Evolutionary conservation across 2,329 filamentous ascomycete species (phyloP).

Genomic region (Ophiosphaerella herpotricha): DNA sequence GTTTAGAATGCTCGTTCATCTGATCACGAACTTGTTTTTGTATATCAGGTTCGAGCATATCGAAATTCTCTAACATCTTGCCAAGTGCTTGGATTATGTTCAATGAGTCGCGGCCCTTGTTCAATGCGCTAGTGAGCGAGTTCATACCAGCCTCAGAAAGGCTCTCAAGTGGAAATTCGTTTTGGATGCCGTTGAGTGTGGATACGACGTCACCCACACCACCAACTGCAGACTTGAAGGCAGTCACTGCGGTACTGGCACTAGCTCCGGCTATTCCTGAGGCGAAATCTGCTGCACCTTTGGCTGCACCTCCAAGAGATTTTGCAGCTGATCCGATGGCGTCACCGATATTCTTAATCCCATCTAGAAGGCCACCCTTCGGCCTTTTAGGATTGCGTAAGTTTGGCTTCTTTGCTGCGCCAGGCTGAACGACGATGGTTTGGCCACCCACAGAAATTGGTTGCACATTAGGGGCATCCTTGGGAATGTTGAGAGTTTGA

Average conservation of each 20-base stretch:
- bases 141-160: slow-evolving; percentile 6
- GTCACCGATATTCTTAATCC: slow-evolving; percentile 3
- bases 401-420: slow-evolving; percentile 6
- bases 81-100: slow-evolving; percentile 17
- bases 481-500: slow-evolving; percentile 6
- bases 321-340: slow-evolving; percentile 5
- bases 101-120: slow-evolving; percentile 10
- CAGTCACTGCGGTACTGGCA: slow-evolving; percentile 1
- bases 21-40: slow-evolving; percentile 9
- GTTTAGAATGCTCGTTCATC: slow-evolving; percentile 5
- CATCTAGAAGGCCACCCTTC: slow-evolving; percentile 2
- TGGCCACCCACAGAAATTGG: slow-evolving; percentile 7
- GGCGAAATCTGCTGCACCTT: slow-evolving; percentile 7
- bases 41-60: slow-evolving; percentile 4
- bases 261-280: slow-evolving; percentile 3
- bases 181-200: slow-evolving; percentile 19
- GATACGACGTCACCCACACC: slow-evolving; percentile 8
- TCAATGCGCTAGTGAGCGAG: slow-evolving; percentile 5
- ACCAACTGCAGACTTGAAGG: slow-evolving; percentile 8
- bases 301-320: slow-evolving; percentile 1
- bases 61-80: slow-evolving; percentile 11
- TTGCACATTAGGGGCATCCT: neutral
- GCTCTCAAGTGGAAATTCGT: slow-evolving; percentile 8
- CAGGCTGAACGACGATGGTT: slow-evolving; percentile 12
- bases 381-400: slow-evolving; percentile 1